Evolutionary conservation across 257 asterid species (phyloP).

Genomic region (Solanum dulcamara): DNA sequence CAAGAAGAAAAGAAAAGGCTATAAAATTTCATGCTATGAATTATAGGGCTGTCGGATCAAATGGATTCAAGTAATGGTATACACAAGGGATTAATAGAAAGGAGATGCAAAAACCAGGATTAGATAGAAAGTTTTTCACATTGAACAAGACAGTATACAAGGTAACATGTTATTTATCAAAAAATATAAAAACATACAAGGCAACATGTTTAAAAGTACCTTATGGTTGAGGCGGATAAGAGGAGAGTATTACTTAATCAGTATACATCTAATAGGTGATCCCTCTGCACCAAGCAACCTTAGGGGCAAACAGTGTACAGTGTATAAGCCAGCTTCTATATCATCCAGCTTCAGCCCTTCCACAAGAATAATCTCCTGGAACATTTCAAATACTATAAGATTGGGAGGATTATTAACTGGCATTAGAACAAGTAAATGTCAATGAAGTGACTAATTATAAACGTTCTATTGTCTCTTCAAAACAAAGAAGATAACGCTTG

Average conservation of each 20-base stretch:
- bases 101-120: background rate
- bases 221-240: background rate
- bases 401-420: background rate
- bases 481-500: background rate
- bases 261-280: constrained; percentile 94
- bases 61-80: background rate
- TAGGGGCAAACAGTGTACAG: constrained; percentile 80
- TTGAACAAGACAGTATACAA: background rate
- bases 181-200: background rate
- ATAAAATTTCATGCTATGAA: background rate
- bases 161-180: background rate
- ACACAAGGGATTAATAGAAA: background rate
- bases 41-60: background rate
- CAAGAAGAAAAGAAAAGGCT: background rate
- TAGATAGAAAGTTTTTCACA: background rate
- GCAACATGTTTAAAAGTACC: background rate
- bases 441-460: background rate
- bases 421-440: background rate
- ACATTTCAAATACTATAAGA: constrained; percentile 2
- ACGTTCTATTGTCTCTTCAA: background rate
- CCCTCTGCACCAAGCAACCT: constrained; percentile 93
- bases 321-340: constrained; percentile 48
- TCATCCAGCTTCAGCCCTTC: constrained; percentile 89
- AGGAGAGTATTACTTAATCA: constrained; percentile 39
- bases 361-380: constrained; percentile 85